phyloP scores from a whole-genome alignment of 192 early-diverging fungal species.

The Rhizoclosmatium sp. region DNA sequence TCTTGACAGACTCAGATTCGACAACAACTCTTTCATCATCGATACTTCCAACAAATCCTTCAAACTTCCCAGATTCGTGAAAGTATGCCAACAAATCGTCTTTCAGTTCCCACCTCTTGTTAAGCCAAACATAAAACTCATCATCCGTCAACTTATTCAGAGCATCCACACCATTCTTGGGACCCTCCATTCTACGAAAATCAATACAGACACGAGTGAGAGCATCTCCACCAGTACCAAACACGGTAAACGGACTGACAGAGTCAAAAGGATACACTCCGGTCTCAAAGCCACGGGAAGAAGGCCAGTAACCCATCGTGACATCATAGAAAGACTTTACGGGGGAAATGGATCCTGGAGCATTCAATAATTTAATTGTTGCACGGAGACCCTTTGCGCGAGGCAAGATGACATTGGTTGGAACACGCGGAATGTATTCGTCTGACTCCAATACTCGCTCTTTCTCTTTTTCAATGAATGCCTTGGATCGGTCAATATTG shows the following conservation, averaged over 20 bases:
- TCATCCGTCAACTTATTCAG: background rate
- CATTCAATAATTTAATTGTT: background rate
- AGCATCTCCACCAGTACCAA: conserved; percentile 5
- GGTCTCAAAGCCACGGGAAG: conserved; percentile 19
- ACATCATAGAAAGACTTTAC: conserved; percentile 10
- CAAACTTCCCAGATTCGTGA: conserved; percentile 20
- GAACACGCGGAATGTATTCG: conserved; percentile 10
- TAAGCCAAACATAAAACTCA: conserved; percentile 28
- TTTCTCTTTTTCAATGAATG: conserved; percentile 3
- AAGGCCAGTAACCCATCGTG: conserved; percentile 33
- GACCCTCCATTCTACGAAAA: background rate
- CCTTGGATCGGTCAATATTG: background rate
- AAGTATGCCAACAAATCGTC: conserved; percentile 25
- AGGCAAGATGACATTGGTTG: conserved; percentile 23
- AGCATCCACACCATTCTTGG: background rate
- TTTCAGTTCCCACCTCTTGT: conserved; percentile 21
- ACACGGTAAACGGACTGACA: conserved; percentile 8
- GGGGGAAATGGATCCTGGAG: background rate
- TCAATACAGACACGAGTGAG: background rate
- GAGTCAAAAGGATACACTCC: conserved; percentile 18
- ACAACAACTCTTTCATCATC: background rate
- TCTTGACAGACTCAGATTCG: background rate
- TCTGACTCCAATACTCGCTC: background rate
- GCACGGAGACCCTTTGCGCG: conserved; percentile 8
- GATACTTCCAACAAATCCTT: background rate